Evolutionary conservation across 805 yeast species (phyloP), one percentile per base, ranked within the genome.

Genomic region (Nematodospora valgi): DNA sequence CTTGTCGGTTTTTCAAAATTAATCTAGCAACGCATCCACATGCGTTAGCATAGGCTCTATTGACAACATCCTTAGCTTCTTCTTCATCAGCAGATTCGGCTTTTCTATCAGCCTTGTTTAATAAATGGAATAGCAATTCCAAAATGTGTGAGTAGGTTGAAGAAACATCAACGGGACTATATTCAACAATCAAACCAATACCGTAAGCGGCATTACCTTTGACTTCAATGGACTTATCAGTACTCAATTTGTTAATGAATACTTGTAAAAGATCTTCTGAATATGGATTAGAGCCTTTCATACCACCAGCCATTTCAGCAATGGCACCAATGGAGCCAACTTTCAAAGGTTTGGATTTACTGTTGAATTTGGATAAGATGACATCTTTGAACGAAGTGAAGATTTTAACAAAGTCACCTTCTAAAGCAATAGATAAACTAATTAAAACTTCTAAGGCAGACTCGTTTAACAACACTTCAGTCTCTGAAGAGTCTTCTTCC

Each of bases 181-280:
- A 48, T 51, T 76, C 77, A 41, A 79, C 59, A 41, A 88, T 62
- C 41, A 88, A 62, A 50, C 98, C 98, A 47, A 86, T 79, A 70
- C 98, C 98, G 58, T 87, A 93, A 12, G 97, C 96, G 34, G 97
- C 91, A 49, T 88, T 86, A 50, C 96, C 89, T 64, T 91, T 83
- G 40, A 87, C 97, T 55, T 87, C 95, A 44, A 85, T 69, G 11
- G 93, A 82, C 52, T 78, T 78, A 56, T 84, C 88, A 53, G 79
- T 78, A 38, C 82, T 73, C 42, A 91, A 70, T 46, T 82, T 80
- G 40, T 77, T 72, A 33, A 75, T 68, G 56, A 93, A 82, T 25
- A 82, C 68, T 55, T 80, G 78, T 51, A 87, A 64, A 53, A 93
- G 67, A 45, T 83, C 86, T 44, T 78, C 75, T 24, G 80, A 62